Percentiles rank a stretch among this genome's conserved stretches.
Evolutionary conservation across 108 stramenopile genomes (phyloP).

Genomic region (Cyclotella sp.): DNA sequence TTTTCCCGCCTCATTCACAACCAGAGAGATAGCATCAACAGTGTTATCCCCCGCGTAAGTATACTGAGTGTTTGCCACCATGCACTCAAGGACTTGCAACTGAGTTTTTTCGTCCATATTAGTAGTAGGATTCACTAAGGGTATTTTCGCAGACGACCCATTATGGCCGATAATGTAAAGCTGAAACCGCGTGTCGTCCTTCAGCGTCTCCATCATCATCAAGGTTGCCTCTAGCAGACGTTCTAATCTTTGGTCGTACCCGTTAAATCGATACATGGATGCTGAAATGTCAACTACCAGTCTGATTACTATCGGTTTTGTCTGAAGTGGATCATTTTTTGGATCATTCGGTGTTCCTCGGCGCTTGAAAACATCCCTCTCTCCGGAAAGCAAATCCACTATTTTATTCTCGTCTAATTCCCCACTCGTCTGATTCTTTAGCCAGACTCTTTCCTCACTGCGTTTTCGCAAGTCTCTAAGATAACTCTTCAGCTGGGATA

Average conservation of each 20-base stretch:
- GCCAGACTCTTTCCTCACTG: conserved; percentile 79
- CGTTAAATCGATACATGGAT: conserved; percentile 93
- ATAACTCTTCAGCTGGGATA: conserved; percentile 58
- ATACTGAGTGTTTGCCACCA: conserved; percentile 94
- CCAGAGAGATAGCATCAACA: conserved; percentile 79
- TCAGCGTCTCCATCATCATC: conserved; percentile 89
- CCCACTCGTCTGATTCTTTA: conserved; percentile 77
- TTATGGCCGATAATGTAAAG: conserved; percentile 80
- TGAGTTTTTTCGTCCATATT: conserved; percentile 62
- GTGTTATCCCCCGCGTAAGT: conserved; percentile 84
- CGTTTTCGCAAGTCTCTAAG: conserved; percentile 61
- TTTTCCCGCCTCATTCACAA: conserved; percentile 51
- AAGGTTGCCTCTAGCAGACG: conserved; percentile 80
- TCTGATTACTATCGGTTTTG: conserved; percentile 56
- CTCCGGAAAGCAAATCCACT: conserved; percentile 87
- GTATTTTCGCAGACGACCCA: conserved; percentile 67
- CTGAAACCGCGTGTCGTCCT: conserved; percentile 67
- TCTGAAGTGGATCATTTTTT: conserved; percentile 20
- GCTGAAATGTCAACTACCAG: conserved; percentile 84
- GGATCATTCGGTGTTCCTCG: conserved; percentile 63
- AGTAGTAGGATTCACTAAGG: conserved; percentile 63
- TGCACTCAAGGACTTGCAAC: conserved; percentile 73
- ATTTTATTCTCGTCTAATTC: conserved; percentile 89
- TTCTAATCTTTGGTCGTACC: conserved; percentile 80
- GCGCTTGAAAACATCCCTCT: conserved; percentile 84